A percentile compares a stretch with the other conserved stretches of the same genome.
Evolutionary conservation across 2,329 filamentous ascomycete species (phyloP).

Genomic region (Elsinoe ampelina): DNA sequence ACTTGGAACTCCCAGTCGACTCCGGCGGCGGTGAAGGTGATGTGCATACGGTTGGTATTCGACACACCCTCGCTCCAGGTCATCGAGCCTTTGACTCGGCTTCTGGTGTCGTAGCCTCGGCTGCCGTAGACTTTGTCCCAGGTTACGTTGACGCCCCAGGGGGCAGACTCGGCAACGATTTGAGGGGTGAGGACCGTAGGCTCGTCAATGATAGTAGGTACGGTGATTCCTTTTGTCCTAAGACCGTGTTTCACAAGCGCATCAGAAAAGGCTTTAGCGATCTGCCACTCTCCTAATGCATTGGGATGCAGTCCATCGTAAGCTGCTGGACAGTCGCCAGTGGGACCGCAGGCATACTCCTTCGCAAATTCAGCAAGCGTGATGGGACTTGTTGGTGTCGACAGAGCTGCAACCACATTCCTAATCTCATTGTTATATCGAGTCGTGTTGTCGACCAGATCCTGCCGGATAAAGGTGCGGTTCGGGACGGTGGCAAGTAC

Average conservation of each 20-base stretch:
- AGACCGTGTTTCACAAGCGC: slow-evolving; percentile 21
- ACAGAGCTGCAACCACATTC: slow-evolving; percentile 22
- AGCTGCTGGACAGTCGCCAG: slow-evolving; percentile 21
- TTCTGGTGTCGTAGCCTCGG: slow-evolving; percentile 16
- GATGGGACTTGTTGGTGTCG: slow-evolving; percentile 24
- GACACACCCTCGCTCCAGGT: slow-evolving; percentile 14
- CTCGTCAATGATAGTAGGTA: not conserved
- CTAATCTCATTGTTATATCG: slow-evolving; percentile 18
- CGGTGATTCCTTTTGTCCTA: not conserved
- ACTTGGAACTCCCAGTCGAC: slow-evolving; percentile 18
- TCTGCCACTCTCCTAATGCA: slow-evolving; percentile 34
- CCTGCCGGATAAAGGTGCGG: slow-evolving; percentile 17
- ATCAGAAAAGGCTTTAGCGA: slow-evolving; percentile 33
- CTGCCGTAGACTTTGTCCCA: slow-evolving; percentile 19
- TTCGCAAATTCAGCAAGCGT: slow-evolving; percentile 27
- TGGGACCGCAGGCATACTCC: slow-evolving; percentile 24
- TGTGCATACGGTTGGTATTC: slow-evolving; percentile 14
- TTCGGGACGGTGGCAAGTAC: slow-evolving; percentile 20
- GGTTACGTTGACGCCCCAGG: slow-evolving; percentile 16
- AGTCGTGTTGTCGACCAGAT: slow-evolving; percentile 18
- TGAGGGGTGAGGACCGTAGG: not conserved
- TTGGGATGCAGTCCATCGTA: slow-evolving; percentile 39
- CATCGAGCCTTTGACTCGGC: not conserved
- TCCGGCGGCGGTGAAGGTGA: slow-evolving; percentile 14
- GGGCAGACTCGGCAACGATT: slow-evolving; percentile 3